Base-by-base conservation (phyloP, 177 flowering plant genomes). In the Vitis hybrid region DNA sequence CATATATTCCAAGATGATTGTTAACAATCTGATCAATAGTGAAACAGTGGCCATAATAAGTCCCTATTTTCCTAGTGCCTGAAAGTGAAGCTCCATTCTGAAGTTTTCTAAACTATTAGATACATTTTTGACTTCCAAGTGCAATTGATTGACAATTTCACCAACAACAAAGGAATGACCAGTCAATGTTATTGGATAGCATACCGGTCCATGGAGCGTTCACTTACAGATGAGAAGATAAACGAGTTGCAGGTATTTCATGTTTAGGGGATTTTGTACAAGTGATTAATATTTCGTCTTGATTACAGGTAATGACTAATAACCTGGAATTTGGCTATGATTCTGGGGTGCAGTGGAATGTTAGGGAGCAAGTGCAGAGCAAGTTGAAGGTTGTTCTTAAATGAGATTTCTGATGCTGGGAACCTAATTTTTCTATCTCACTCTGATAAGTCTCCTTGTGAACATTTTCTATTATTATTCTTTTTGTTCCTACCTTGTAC, bases 91-190 rank as follows among this genome's bases (percentile, higher is more conserved):
- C 45, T 34, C 45, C 45, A 34, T 34, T 34, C 1, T 34, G 1
- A 34, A 34, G 7, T 34, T 34, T 34, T 4, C 7, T 34, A 6
- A 34, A 34, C 45, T 34, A 34, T 5, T 0, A 34, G 6, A 34
- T 34, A 6, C 7, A 34, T 34, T 34, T 34, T 34, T 34, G 1
- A 34, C 45, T 34, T 60, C 6, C 83, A 94, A 97, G 97, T 94
- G 71, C 63, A 51, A 18, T 74, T 94, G 82, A 94, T 92, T n/a
- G 97, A 91, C 75, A 86, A 83, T 79, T 94, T 94, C 79, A 88
- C 94, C 72, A 92, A 94, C 82, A 87, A 94, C 89, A 83, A 91
- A 82, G 97, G 96, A 72, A 92, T 91, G 97, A 94, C 96, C 18
- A 91, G 97, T 72, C 99, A 94, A 63, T 92, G 97, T 74, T 94